Conservation (phyloP, 352 stramenopile species). For the Pythium pyrilobum region DNA sequence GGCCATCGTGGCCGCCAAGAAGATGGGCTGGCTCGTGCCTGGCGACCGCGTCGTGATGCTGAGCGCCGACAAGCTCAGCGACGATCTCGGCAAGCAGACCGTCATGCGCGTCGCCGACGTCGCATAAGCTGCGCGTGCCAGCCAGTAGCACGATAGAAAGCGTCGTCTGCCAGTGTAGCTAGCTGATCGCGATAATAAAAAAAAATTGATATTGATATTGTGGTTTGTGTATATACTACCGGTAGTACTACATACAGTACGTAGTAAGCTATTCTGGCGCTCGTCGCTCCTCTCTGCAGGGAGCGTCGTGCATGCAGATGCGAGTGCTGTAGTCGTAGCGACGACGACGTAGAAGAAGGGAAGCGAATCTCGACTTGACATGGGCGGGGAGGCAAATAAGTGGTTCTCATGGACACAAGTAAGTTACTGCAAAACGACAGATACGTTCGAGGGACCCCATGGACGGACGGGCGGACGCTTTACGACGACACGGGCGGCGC, state of each 20-base stretch:
- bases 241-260: background rate
- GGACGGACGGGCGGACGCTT: no score
- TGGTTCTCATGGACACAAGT: background rate
- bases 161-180: no score
- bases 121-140: conserved; percentile 33
- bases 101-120: conserved; percentile 80
- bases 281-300: no score
- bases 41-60: conserved; percentile 90
- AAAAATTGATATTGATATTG: background rate
- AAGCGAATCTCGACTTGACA: no score
- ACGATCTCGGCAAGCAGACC: conserved; percentile 80
- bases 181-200: background rate
- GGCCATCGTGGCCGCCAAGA: conserved; percentile 86
- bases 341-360: background rate
- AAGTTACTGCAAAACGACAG: background rate
- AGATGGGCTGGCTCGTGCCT: conserved; percentile 86
- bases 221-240: background rate
- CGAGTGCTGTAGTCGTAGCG: background rate
- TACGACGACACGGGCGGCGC: conserved; percentile 7
- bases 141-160: background rate
- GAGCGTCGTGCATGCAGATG: background rate
- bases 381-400: background rate
- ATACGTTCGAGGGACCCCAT: no score
- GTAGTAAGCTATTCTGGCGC: background rate
- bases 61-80: conserved; percentile 70